These are phyloP conservation scores for Mucor indicus DNA, from an alignment of 371 early-diverging fungal species.

Conservation along the genomic window DNA sequence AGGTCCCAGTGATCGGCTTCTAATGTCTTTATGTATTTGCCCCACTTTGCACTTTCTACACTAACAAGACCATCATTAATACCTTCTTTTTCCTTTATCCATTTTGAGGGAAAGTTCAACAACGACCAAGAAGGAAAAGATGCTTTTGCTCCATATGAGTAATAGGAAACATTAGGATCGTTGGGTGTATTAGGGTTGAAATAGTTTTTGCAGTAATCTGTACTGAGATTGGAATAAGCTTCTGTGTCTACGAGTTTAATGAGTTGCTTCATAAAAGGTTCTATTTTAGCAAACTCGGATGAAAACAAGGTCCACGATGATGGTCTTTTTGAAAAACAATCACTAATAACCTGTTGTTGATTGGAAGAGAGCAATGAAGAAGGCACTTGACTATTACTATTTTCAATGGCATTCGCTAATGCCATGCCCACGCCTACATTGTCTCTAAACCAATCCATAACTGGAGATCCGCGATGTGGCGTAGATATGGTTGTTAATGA, in stretches of 20 bases:
- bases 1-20: constrained; percentile 89
- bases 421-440: constrained; percentile 58
- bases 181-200: constrained; percentile 89
- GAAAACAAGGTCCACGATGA: constrained; percentile 15
- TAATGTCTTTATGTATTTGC: constrained; percentile 77
- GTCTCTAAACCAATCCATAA: constrained; percentile 92
- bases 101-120: constrained; percentile 59
- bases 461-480: constrained; percentile 86
- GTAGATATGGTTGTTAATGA: constrained; percentile 89
- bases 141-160: constrained; percentile 72
- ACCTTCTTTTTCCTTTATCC: constrained; percentile 44
- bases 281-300: constrained; percentile 16
- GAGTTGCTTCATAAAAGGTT: constrained; percentile 15
- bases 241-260: constrained; percentile 67
- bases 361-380: not conserved
- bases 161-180: constrained; percentile 73
- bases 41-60: constrained; percentile 80
- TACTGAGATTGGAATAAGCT: constrained; percentile 87
- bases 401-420: not conserved
- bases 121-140: constrained; percentile 44
- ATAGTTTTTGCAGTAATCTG: constrained; percentile 73
- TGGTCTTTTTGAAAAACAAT: not conserved
- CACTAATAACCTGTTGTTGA: too few species aligned
- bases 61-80: constrained; percentile 90
- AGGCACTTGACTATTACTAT: not conserved